These are phyloP conservation scores for Triticum turgidum DNA, from an alignment of 176 grass and related monocot genomes.

Conservation along the genomic window DNA sequence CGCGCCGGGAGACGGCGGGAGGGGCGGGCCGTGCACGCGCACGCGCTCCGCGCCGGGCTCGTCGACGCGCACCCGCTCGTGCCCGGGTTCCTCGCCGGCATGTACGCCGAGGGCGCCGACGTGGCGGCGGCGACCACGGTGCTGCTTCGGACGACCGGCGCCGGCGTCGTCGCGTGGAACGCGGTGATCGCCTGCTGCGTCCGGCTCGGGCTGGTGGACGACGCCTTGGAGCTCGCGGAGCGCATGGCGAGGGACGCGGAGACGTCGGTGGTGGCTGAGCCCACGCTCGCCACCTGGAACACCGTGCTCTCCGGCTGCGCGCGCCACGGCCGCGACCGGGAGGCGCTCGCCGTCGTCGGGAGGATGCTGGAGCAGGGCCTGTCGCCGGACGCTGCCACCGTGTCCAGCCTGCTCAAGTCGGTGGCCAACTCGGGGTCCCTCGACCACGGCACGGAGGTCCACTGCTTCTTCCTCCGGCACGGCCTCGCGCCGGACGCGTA, in stretches of 20 bases:
- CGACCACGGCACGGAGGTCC: constrained; percentile 52
- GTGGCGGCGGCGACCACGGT: constrained; percentile 48
- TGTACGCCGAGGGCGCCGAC: constrained; percentile 79
- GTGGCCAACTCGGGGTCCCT: constrained; percentile 46
- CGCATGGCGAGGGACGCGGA: constrained; percentile 46
- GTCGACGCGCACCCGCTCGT: constrained; percentile 42
- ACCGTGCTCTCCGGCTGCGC: constrained; percentile 70
- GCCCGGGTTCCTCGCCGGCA: constrained; percentile 73
- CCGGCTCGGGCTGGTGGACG: constrained; percentile 64
- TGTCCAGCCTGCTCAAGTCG: constrained; percentile 65
- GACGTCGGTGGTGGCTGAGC: neutral
- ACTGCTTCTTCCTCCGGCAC: constrained; percentile 61
- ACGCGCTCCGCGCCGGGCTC: constrained; percentile 40
- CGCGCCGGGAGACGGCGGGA: constrained; percentile 37
- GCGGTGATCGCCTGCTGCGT: constrained; percentile 72
- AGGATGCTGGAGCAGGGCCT: constrained; percentile 45
- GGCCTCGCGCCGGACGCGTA: constrained; percentile 46
- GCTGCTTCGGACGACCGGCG: constrained; percentile 46
- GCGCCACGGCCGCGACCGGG: constrained; percentile 43
- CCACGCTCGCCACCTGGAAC: constrained; percentile 74
- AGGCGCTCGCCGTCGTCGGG: constrained; percentile 43
- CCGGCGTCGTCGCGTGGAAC: constrained; percentile 65
- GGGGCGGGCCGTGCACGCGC: constrained; percentile 57
- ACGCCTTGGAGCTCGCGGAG: constrained; percentile 56
- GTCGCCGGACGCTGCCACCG: constrained; percentile 47